Conservation (phyloP, 169 alveolate genomes). For the Perkinsus marinus region DNA sequence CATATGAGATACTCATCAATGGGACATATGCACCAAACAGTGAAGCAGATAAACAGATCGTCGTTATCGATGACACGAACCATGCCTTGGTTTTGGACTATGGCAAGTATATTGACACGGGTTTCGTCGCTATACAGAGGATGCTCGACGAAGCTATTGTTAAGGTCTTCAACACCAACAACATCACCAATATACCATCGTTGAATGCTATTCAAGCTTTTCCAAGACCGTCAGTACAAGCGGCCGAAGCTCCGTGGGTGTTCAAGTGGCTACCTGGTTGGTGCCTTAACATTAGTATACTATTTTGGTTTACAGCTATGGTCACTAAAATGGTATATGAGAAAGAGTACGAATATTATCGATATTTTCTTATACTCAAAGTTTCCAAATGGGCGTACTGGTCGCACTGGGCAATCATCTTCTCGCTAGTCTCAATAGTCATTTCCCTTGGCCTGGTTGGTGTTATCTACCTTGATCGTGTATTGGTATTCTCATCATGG, state of each 20-base stretch:
- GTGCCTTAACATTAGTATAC: background rate
- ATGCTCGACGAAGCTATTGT: background rate
- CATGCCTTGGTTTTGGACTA: background rate
- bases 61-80: background rate
- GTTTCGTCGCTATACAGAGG: background rate
- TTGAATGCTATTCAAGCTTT: background rate
- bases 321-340: conserved; percentile 35
- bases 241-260: background rate
- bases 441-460: conserved; percentile 17
- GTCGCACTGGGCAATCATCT: conserved; percentile 54
- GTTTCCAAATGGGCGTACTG: conserved; percentile 44
- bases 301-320: background rate
- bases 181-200: background rate
- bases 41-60: background rate
- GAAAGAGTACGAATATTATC: conserved; percentile 51
- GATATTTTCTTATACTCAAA: conserved; percentile 64
- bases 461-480: background rate
- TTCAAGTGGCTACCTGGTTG: background rate
- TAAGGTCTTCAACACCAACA: background rate
- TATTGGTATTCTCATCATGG: background rate
- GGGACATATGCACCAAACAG: background rate
- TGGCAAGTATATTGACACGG: background rate
- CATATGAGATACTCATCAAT: background rate
- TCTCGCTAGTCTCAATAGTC: conserved; percentile 30
- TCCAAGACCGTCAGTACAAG: background rate